These are phyloP conservation scores for Dionaea muscipula DNA, from an alignment of 179 eudicot genomes.

Conservation along the genomic window DNA sequence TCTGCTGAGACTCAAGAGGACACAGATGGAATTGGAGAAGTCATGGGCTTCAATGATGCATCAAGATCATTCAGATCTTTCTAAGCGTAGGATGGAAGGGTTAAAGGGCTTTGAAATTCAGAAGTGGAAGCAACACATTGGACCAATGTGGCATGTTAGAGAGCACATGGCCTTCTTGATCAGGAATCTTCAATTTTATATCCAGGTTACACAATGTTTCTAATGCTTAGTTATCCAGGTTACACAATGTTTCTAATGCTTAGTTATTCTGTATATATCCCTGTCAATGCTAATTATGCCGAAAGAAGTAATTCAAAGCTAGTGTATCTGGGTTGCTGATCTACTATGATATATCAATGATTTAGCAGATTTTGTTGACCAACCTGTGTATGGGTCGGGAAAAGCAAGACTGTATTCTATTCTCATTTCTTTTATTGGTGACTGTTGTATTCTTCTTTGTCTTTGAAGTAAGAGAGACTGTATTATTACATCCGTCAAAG, in stretches of 20 bases:
- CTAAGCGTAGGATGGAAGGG: conserved; percentile 47
- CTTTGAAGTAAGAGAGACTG: too few relatives aligned
- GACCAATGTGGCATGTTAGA: conserved; percentile 95
- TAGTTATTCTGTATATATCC: neutral
- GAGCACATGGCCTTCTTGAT: conserved; percentile 98
- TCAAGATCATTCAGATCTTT: conserved; percentile 80
- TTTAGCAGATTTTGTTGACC: too few relatives aligned
- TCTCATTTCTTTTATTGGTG: too few relatives aligned
- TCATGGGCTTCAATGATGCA: conserved; percentile 99
- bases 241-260: neutral
- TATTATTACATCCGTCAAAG: too few relatives aligned
- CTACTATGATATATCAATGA: too few relatives aligned
- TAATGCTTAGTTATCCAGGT: conserved; percentile 27
- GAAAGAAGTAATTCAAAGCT: neutral
- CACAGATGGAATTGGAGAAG: conserved; percentile 98
- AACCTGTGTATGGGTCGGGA: too few relatives aligned
- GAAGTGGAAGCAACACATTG: conserved; percentile 60
- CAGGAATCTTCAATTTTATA: conserved; percentile 92
- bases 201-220: conserved; percentile 43
- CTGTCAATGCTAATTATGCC: neutral
- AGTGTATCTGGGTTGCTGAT: too few relatives aligned
- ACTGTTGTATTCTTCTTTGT: too few relatives aligned
- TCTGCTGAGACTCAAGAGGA: conserved; percentile 79
- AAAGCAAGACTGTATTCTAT: too few relatives aligned
- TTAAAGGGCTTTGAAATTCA: conserved; percentile 40